Evolutionary conservation across 2,329 filamentous ascomycete genomes (phyloP), one percentile per base, ranked within the genome.

Genomic region (Xylariomycetidae sp.): DNA sequence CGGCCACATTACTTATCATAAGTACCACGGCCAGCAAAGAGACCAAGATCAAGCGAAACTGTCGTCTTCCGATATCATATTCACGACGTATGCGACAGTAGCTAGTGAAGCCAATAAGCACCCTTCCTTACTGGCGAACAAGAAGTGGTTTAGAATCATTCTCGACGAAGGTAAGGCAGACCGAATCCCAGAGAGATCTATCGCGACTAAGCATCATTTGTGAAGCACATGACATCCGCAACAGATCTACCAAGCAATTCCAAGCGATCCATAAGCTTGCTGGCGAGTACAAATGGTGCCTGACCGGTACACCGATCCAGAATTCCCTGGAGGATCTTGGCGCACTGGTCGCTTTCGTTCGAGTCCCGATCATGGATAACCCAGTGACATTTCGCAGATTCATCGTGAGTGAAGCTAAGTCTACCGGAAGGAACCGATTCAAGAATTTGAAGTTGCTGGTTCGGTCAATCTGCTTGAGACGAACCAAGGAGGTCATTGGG

Each of bases 221-320:
- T 17, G n/a, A n/a, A 44, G 39, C 39, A 16, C 43, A 46, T 29
- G 22, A 32, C 8, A 46, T 44, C 23, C 38, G 44, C 4, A 49
- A 48, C 20, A 34, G 36, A n/a, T 31, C 43, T n/a, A 46, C 44
- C 6, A 44, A 46, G 15, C 44, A 47, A 20, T 49, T 49, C 18
- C 34, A 43, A 32, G 40, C 46, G 5, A 34, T 44, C 13, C 18
- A 25, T 9, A 24, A 34, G 20, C 40, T 48, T 22, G 29, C 39
- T 4, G 38, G 42, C 15, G 20, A 18, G 5, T 34, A 38, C 19
- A 34, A 37, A 3, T 49, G 44, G 46, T 49, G 46, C 20, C 32
- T 49, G 25, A 49, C 40, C 7, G 46, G 46, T 4, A 49, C 46
- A 15, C 44, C 45, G 7, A 40, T 49, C 17, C 44, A 48, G 33